Conservation (phyloP, 345 rosid species). For the Hypericum perforatum region DNA sequence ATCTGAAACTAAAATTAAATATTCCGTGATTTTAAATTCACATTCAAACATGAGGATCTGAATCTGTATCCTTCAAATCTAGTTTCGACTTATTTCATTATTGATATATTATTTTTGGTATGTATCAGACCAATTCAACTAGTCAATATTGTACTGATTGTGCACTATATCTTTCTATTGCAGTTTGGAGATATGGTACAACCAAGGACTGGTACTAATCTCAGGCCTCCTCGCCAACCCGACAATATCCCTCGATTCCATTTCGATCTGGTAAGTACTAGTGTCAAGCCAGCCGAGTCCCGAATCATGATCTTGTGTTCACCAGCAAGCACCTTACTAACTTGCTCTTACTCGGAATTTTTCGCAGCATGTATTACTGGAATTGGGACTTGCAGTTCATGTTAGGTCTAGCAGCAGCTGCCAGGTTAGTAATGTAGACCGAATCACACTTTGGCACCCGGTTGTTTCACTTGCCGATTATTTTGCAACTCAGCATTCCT, state of each 20-base stretch:
- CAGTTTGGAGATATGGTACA: conserved; percentile 96
- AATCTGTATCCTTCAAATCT: too few relatives aligned
- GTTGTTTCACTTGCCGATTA: too few relatives aligned
- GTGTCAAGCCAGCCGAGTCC: background rate
- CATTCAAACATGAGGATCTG: too few relatives aligned
- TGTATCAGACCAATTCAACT: too few relatives aligned
- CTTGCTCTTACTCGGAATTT: too few relatives aligned
- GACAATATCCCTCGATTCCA: conserved; percentile 61
- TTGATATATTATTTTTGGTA: too few relatives aligned
- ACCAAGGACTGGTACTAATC: conserved; percentile 80
- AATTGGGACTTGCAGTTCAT: conserved; percentile 85
- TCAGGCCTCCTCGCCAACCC: conserved; percentile 76
- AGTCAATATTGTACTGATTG: background rate
- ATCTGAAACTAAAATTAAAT: too few relatives aligned
- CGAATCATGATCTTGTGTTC: background rate
- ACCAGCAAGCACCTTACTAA: background rate
- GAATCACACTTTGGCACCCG: too few relatives aligned
- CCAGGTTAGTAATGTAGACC: conserved; percentile 37
- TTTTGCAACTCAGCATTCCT: too few relatives aligned
- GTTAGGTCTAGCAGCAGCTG: conserved; percentile 78
- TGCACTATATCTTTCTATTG: conserved; percentile 2
- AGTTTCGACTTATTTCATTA: too few relatives aligned
- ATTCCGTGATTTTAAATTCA: too few relatives aligned
- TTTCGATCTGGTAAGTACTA: conserved; percentile 64
- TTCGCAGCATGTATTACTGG: conserved; percentile 67